phyloP scores from a whole-genome alignment of 2,329 filamentous ascomycete species.

The Aspergillus brasiliensis region DNA sequence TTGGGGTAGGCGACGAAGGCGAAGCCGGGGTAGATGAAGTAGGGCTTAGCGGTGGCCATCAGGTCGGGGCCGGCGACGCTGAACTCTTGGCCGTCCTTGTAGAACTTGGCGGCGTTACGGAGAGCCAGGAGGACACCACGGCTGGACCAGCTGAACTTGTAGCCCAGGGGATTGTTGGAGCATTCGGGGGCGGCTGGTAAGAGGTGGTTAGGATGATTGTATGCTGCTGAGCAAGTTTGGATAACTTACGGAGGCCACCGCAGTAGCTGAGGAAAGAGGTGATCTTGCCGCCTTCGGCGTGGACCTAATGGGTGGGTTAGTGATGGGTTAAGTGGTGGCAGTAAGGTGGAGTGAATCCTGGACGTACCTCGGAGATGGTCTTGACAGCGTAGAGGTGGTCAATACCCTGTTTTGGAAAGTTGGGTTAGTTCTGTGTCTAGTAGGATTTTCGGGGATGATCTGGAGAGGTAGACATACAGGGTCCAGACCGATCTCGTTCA shows the following conservation, averaged over 20 bases:
- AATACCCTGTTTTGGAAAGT: conserved; percentile 31
- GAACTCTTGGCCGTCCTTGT: conserved; percentile 74
- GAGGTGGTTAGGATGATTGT: background rate
- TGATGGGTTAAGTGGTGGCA: background rate
- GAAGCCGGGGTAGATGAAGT: conserved; percentile 86
- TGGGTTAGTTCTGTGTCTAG: conserved; percentile 5
- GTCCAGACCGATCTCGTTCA: conserved; percentile 87
- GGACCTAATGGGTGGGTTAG: conserved; percentile 60
- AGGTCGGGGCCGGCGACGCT: conserved; percentile 67
- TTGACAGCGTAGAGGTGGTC: conserved; percentile 74
- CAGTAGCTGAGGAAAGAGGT: conserved; percentile 81
- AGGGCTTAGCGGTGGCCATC: conserved; percentile 86
- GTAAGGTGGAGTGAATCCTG: background rate
- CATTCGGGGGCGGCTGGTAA: conserved; percentile 61
- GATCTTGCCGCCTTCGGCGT: conserved; percentile 83
- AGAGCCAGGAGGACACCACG: conserved; percentile 87
- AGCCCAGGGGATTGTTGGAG: conserved; percentile 87
- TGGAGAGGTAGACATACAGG: conserved; percentile 27
- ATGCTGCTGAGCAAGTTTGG: background rate
- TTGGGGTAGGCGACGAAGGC: conserved; percentile 93
- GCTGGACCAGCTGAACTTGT: conserved; percentile 84
- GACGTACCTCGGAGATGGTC: conserved; percentile 62
- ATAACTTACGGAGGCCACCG: conserved; percentile 63
- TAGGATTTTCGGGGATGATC: background rate
- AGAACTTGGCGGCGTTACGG: conserved; percentile 81